Base-by-base conservation (phyloP, 768 basidiomycete genomes). In the Tephrocybe sp. region DNA sequence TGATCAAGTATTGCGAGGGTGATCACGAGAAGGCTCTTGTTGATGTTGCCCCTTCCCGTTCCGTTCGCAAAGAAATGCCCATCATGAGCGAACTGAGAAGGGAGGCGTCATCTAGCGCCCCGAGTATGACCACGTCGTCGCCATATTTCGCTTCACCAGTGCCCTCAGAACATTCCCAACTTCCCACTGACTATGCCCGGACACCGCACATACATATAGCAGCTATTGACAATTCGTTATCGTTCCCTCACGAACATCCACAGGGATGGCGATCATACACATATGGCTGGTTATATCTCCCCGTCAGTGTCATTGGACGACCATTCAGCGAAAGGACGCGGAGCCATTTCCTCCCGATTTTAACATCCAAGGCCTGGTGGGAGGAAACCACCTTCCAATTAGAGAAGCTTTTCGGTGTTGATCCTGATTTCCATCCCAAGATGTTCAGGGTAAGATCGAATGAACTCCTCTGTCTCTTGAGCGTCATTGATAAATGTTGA, bases 201-300 rank as follows among this genome's bases (percentile, higher is more conserved):
- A 76, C 75, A 52, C 88, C 91, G 1, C 91, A 94, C 61, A 83
- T 94, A 36, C 91, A 93, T 61, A 88, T 94, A 49, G 91, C 92
- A 38, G 92, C 92, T 9, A 95, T 95, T 53, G 93, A 94, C 61
- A 94, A 94, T 65, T 93, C 90, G 0, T 78, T 95, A 30, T 89
- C 90, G 2, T 95, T 93, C 60, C 93, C 93, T 21, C 90, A 94
- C 56, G 86, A 92, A 59, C 91, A 94, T 58, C 93, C 93, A 0
- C 79, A 82, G 51, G 91, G 78, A 3, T 80, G 78, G 79, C 76
- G 83, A 31, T 84, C 84, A 11, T 94, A 86, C 61, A 89, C 91
- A 1, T 94, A 91, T 56, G 91, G 90, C 22, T 92, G 91, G 91
- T 64, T 93, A 33, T 92, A 87, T 62, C 74, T 93, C 11, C 91